Evolutionary conservation across 176 grass and related monocot genomes (phyloP), one percentile per base, ranked within the genome.

Genomic region (Oryza longistaminata): DNA sequence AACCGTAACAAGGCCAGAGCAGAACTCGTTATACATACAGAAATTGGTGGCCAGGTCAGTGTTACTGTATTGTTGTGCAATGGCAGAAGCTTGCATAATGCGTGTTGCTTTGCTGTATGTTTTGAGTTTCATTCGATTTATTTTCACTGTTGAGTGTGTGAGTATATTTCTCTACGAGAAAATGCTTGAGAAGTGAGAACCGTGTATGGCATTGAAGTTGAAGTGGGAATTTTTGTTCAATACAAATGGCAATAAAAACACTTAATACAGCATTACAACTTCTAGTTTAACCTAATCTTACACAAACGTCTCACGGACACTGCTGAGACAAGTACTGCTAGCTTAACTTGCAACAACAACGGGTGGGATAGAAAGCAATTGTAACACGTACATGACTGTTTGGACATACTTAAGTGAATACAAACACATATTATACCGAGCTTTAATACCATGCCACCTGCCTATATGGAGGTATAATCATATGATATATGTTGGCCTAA

Each of bases 301-400:
- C 58, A 82, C 65, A 82, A 53, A 55, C 44, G 44, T 66, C 67
- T 21, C 27, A 11, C 40, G 29, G 35, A 66, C 3, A 16, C 50
- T n/a, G n/a, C n/a, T 19, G 22, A 22, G 37, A 74, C n/a, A 17
- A 14, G 21, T 68, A 79, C 76, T 26, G 33, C 45, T 37, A 49
- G 35, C 79, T 75, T 62, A 45, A 81, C 15, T 67, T 81, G 11
- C 73, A 50, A 55, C 79, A 46, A 73, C 74, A 81, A 39, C 52
- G 44, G 81, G 86, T 45, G 83, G 68, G 87, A 58, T n/a, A 58
- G 19, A 65, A 92, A 94, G 94, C 94, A n/a, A n/a, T n/a, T n/a
- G n/a, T n/a, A n/a, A n/a, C n/a, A n/a, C n/a, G n/a, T n/a, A n/a
- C n/a, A n/a, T n/a, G n/a, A n/a, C n/a, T n/a, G n/a, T n/a, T n/a